phyloP scores from a whole-genome alignment of 257 asterid genomes.

The Solanum tarijense region DNA sequence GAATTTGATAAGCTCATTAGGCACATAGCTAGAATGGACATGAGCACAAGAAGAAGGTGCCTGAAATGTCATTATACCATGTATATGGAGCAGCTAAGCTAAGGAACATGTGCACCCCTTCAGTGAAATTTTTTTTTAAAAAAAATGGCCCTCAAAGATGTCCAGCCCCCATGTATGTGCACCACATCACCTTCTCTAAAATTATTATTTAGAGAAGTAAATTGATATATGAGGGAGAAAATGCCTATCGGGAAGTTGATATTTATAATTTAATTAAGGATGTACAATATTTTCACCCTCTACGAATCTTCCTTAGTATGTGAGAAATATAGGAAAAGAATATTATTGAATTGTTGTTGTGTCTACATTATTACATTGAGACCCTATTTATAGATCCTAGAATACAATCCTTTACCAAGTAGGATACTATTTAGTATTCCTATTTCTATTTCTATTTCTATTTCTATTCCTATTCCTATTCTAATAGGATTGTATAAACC shows the following conservation, averaged over 20 bases:
- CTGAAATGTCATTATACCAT: slow-evolving; percentile 18
- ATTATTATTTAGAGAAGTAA: too few relatives aligned
- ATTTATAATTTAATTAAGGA: not conserved
- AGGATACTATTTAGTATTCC: too few relatives aligned
- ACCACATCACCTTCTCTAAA: slow-evolving; percentile 18
- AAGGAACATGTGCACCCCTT: slow-evolving; percentile 63
- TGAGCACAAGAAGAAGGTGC: slow-evolving; percentile 8
- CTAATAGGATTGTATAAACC: too few relatives aligned
- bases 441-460: too few relatives aligned
- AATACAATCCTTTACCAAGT: too few relatives aligned
- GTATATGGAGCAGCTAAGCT: slow-evolving; percentile 28
- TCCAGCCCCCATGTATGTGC: slow-evolving; percentile 44
- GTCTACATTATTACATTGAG: too few relatives aligned
- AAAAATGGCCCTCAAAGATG: slow-evolving; percentile 49
- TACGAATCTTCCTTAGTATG: not conserved
- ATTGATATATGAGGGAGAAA: not conserved
- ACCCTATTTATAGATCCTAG: too few relatives aligned
- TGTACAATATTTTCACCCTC: not conserved
- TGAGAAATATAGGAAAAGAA: too few relatives aligned
- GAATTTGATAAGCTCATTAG: not conserved
- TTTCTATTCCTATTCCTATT: too few relatives aligned
- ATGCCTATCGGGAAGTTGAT: not conserved
- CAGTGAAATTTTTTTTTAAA: slow-evolving; percentile 10
- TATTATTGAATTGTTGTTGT: too few relatives aligned
- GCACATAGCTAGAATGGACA: not conserved